These are phyloP conservation scores for Chrysoporthe puriensis DNA, from an alignment of 2,329 filamentous ascomycete genomes.

Conservation along the genomic window DNA sequence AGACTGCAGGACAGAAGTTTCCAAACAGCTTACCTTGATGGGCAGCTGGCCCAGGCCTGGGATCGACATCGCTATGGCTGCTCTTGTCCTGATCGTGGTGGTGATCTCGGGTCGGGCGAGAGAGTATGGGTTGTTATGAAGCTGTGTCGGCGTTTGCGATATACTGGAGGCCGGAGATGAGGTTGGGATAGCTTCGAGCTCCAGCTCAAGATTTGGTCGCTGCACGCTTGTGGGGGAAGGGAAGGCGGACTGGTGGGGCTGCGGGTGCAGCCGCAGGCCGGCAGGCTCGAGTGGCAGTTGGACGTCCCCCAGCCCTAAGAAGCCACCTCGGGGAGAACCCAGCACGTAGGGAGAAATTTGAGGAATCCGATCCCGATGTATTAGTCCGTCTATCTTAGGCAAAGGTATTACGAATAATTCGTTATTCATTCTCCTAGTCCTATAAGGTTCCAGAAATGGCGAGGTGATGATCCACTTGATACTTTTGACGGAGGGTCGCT, in stretches of 20 bases:
- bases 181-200: background rate
- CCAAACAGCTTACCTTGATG: conserved; percentile 51
- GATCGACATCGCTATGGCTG: conserved; percentile 62
- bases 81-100: background rate
- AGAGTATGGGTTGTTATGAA: background rate
- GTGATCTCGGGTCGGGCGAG: background rate
- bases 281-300: background rate
- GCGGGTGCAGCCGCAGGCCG: conserved; percentile 3
- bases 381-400: too few relatives aligned
- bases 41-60: conserved; percentile 73
- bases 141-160: background rate
- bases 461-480: too few relatives aligned
- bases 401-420: too few relatives aligned
- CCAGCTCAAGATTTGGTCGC: background rate
- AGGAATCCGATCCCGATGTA: too few relatives aligned
- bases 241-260: background rate
- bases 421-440: too few relatives aligned
- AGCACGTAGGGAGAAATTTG: too few relatives aligned
- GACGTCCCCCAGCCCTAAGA: background rate
- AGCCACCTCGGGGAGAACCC: too few relatives aligned
- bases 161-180: background rate
- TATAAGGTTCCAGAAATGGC: too few relatives aligned
- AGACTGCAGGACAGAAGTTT: background rate
- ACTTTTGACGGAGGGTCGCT: too few relatives aligned
- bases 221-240: background rate